Percentiles rank a stretch among this genome's conserved stretches.
These are phyloP conservation scores for Anaeramoeba flamelloides DNA, from an alignment of 78 protist species.

Conservation along the genomic window DNA sequence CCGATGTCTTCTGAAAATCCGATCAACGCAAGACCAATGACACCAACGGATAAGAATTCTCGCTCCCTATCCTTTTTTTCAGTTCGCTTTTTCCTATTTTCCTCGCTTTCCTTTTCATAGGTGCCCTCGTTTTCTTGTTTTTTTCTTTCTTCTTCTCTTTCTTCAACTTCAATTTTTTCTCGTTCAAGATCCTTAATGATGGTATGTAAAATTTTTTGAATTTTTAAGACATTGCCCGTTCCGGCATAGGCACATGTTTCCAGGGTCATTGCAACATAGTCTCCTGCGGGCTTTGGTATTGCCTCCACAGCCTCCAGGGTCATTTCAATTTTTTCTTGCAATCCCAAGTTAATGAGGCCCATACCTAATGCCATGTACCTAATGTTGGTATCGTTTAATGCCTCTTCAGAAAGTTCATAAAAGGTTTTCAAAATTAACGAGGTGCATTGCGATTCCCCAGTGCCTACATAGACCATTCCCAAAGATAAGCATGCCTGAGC, in stretches of 20 bases:
- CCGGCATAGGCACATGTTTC: conserved; percentile 89
- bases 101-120: too few species aligned
- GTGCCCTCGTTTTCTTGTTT: too few species aligned
- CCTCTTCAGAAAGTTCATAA: too few species aligned
- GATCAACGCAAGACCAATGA: conserved; percentile 68
- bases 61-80: neutral
- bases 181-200: conserved; percentile 46
- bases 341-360: conserved; percentile 61
- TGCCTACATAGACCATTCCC: conserved; percentile 74
- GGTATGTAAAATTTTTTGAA: conserved; percentile 48
- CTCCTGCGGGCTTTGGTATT: conserved; percentile 26
- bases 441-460: too few species aligned
- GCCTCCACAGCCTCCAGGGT: conserved; percentile 50
- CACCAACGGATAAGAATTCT: conserved; percentile 49
- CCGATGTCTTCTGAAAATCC: conserved; percentile 92
- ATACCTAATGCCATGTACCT: conserved; percentile 43
- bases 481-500: conserved; percentile 50
- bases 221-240: conserved; percentile 78
- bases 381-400: too few species aligned
- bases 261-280: conserved; percentile 43
- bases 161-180: conserved; percentile 42
- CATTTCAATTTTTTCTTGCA: conserved; percentile 57
- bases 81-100: neutral
- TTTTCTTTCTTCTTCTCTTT: conserved; percentile 14
- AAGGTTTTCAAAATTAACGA: too few species aligned